phyloP scores from a whole-genome alignment of 495 filamentous ascomycete genomes.

The Mycothermus thermophilus region DNA sequence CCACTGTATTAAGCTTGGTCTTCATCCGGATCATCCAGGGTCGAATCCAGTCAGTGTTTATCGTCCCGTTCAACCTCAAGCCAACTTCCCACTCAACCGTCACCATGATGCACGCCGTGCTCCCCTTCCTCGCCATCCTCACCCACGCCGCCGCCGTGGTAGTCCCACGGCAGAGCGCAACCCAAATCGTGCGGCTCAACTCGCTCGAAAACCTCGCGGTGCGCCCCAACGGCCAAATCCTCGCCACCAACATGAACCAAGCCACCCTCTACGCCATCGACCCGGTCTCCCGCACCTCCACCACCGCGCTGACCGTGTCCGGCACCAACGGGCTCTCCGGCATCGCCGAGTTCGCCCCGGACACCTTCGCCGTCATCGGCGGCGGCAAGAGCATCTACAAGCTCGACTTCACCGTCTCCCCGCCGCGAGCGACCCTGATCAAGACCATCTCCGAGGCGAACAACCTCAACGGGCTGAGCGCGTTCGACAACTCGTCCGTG shows the following conservation, averaged over 20 bases:
- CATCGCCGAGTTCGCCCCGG: conserved; percentile 28
- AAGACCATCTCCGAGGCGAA: conserved; percentile 25
- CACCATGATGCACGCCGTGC: too few species aligned
- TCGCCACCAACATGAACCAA: conserved; percentile 28
- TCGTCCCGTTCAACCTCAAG: background rate
- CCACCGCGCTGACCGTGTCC: conserved; percentile 19
- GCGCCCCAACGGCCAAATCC: conserved; percentile 30
- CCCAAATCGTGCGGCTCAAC: conserved; percentile 20
- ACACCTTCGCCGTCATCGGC: conserved; percentile 30
- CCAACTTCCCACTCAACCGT: too few species aligned
- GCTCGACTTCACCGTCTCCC: conserved; percentile 21
- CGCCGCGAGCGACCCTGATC: conserved; percentile 22
- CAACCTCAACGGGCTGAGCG: conserved; percentile 28
- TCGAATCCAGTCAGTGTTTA: too few species aligned
- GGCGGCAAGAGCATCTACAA: conserved; percentile 25
- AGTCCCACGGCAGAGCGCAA: conserved; percentile 8
- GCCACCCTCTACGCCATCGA: conserved; percentile 22
- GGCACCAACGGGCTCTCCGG: conserved; percentile 25
- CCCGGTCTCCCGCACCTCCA: conserved; percentile 19
- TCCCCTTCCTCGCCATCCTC: conserved; percentile 1
- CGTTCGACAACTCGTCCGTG: conserved; percentile 25
- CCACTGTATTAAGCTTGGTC: too few species aligned
- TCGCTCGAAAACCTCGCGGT: conserved; percentile 37
- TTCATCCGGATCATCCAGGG: too few species aligned
- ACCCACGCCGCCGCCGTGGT: background rate